These are phyloP conservation scores for Xylaria arbuscula DNA, from an alignment of 2,329 filamentous ascomycete genomes.

Conservation along the genomic window DNA sequence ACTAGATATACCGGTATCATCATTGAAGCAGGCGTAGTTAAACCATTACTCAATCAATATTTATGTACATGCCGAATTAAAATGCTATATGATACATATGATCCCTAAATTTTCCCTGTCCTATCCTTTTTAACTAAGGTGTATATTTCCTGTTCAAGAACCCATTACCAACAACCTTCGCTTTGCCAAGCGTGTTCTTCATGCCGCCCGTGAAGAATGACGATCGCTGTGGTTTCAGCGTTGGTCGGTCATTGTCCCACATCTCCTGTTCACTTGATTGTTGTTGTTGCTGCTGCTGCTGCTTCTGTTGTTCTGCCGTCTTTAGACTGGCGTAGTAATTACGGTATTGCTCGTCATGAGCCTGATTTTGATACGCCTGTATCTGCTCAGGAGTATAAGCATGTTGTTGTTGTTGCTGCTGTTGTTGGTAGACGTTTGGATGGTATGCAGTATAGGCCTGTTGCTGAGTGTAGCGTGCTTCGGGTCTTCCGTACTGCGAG, in stretches of 20 bases:
- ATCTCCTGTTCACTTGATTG: slow-evolving; percentile 33
- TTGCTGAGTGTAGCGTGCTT: slow-evolving; percentile 29
- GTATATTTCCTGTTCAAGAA: slow-evolving; percentile 43
- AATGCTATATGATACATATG: slow-evolving; percentile 2
- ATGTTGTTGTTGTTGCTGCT: slow-evolving; percentile 35
- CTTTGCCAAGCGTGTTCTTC: slow-evolving; percentile 47
- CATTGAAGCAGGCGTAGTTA: too few species aligned
- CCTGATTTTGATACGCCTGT: slow-evolving; percentile 36
- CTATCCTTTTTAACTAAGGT: slow-evolving; percentile 4
- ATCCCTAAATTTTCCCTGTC: not conserved
- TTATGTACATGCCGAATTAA: slow-evolving; percentile 12
- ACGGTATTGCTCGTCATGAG: slow-evolving; percentile 40
- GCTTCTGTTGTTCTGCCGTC: slow-evolving; percentile 31
- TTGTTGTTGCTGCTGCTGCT: slow-evolving; percentile 35
- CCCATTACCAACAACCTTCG: slow-evolving; percentile 45
- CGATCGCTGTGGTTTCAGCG: slow-evolving; percentile 43
- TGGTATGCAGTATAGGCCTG: slow-evolving; percentile 41
- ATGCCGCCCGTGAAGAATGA: slow-evolving; percentile 45
- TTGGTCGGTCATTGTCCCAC: slow-evolving; percentile 39
- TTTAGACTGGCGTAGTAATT: slow-evolving; percentile 40
- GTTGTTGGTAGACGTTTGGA: slow-evolving; percentile 37
- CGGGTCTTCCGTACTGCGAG: slow-evolving; percentile 35
- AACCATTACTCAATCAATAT: not conserved
- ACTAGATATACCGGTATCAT: too few species aligned
- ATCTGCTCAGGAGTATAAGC: slow-evolving; percentile 35